Percentiles rank a stretch among this genome's conserved stretches.
These are phyloP conservation scores for Candolleomyces eurysporus DNA, from an alignment of 768 basidiomycete species.

Conservation along the genomic window DNA sequence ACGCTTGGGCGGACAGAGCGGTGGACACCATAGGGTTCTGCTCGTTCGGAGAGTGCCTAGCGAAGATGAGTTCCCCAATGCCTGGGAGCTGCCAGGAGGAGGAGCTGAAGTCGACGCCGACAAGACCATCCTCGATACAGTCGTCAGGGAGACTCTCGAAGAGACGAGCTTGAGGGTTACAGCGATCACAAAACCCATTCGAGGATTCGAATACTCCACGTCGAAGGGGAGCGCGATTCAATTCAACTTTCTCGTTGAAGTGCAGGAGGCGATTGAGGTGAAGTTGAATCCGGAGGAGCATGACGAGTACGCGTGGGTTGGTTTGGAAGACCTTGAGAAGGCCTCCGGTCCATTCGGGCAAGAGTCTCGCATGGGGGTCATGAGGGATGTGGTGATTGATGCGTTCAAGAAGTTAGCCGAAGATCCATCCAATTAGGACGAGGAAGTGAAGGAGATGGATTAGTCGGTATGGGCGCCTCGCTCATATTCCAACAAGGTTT, in stretches of 20 bases:
- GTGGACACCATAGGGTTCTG: neutral
- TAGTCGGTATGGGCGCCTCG: too few relatives aligned
- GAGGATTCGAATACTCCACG: constrained; percentile 13
- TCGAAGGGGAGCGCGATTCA: constrained; percentile 10
- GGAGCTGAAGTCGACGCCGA: constrained; percentile 8
- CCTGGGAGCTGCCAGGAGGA: constrained; percentile 14
- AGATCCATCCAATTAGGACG: neutral
- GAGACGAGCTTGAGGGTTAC: constrained; percentile 10
- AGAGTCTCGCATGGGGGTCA: neutral
- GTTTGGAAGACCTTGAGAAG: constrained; percentile 1
- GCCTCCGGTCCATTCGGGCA: neutral
- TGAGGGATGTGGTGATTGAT: neutral
- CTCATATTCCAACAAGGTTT: too few relatives aligned
- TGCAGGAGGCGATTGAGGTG: constrained; percentile 2
- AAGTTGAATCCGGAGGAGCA: constrained; percentile 11
- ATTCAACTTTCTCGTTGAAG: constrained; percentile 14
- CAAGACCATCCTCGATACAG: constrained; percentile 8
- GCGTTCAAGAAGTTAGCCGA: neutral
- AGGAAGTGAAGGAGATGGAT: neutral
- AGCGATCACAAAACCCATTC: constrained; percentile 2
- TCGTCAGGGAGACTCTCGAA: constrained; percentile 12
- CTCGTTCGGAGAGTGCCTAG: constrained; percentile 10
- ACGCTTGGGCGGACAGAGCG: neutral
- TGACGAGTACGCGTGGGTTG: constrained; percentile 11
- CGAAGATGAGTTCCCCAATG: constrained; percentile 10